phyloP scores from a whole-genome alignment of 225 moss, liverwort and hornwort genomes.

The Pseudisothecium myosuroides region DNA sequence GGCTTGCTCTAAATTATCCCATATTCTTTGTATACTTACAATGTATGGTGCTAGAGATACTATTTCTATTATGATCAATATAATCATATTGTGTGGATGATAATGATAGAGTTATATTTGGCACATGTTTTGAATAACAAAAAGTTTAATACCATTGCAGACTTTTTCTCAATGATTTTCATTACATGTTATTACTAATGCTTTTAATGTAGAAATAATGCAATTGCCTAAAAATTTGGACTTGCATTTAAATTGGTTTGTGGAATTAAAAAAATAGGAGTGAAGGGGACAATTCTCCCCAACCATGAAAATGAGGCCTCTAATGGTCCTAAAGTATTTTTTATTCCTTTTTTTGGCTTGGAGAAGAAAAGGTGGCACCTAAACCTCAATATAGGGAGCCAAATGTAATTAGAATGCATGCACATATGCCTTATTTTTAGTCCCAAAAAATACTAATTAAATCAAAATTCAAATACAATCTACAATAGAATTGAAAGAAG shows the following conservation, averaged over 20 bases:
- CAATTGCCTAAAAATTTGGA: rapidly evolving
- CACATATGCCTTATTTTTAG: not conserved
- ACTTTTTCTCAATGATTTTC: not conserved
- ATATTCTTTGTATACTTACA: not conserved
- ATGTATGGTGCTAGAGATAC: not conserved
- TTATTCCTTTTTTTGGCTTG: not conserved
- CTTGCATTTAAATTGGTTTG: not conserved
- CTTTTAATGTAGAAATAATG: not conserved
- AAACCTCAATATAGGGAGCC: not conserved
- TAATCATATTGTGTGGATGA: not conserved
- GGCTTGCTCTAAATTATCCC: too few relatives aligned
- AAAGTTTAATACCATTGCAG: not conserved
- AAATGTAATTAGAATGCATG: not conserved
- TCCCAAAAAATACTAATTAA: not conserved
- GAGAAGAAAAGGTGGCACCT: not conserved
- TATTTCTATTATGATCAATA: not conserved
- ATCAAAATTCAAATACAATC: not conserved
- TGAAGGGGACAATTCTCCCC: not conserved
- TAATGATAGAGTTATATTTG: not conserved
- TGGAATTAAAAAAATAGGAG: not conserved
- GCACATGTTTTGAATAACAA: not conserved
- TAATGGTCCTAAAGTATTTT: not conserved
- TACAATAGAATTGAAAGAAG: not conserved
- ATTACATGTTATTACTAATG: not conserved
- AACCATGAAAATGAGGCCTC: not conserved